Evolutionary conservation across 192 early-diverging fungal species (phyloP).

Genomic region (Neocallimastix lanati): DNA sequence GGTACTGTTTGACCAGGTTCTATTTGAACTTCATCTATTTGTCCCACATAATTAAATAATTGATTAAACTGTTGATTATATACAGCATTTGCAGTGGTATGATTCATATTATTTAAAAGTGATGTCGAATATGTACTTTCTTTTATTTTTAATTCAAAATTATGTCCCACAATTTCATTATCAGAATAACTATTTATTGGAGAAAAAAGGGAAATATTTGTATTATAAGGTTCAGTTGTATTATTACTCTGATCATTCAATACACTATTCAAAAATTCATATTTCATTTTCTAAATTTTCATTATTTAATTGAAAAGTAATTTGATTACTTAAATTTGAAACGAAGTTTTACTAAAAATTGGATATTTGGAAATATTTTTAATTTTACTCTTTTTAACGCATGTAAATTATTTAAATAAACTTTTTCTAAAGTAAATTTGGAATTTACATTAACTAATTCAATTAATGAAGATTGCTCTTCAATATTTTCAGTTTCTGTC

Average conservation of each 20-base stretch:
- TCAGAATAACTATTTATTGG: conserved; percentile 3
- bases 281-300: conserved; percentile 40
- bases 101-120: background rate
- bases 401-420: conserved; percentile 69
- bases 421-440: conserved; percentile 48
- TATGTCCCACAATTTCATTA: background rate
- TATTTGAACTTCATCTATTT: conserved; percentile 14
- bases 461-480: background rate
- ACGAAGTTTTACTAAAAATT: conserved; percentile 52
- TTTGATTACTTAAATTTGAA: conserved; percentile 59
- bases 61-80: conserved; percentile 31
- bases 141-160: conserved; percentile 26
- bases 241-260: background rate
- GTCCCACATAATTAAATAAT: conserved; percentile 81
- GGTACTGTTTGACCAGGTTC: conserved; percentile 41
- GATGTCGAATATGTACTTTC: background rate
- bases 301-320: conserved; percentile 70
- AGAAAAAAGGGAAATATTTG: conserved; percentile 1
- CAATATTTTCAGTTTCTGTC: background rate
- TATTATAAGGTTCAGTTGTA: background rate
- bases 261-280: background rate
- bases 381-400: conserved; percentile 48
- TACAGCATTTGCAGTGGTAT: background rate
- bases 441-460: background rate
- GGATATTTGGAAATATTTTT: conserved; percentile 37